Base-by-base conservation (phyloP, 768 basidiomycete genomes). In the Boletus insuetus region DNA sequence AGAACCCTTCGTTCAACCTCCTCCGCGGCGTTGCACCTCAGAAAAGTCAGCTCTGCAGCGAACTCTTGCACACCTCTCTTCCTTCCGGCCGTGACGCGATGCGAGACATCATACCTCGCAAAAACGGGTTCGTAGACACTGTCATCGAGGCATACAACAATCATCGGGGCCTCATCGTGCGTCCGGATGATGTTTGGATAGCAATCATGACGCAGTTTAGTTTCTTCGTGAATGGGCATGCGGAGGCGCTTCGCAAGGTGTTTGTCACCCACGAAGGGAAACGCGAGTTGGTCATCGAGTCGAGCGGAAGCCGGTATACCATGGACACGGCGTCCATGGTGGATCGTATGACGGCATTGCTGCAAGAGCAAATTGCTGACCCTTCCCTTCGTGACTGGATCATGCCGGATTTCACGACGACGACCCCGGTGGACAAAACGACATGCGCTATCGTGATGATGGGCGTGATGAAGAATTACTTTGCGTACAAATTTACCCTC, bases 101-200 rank as follows among this genome's bases (percentile, higher is more conserved):
- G 20, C 61, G 65, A n/a, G 69, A 71, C 51, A 67, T 73, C 47
- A 59, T 65, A 4, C 71, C 71, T 12, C 58, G 37, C 16, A 54
- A 56, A 29, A 72, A 75, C 46, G 74, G 75, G 17, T 71, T 76
- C 37, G 72, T 76, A 9, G 60, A 69, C 32, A 69, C 74, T 16
- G 64, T 72, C 46, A 53, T 76, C 31, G 64, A 69, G 26, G 71
- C 70, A 6, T 73, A 74, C 60, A 69, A 69, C 38, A 61, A 69
- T 19, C 75, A 76, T 41, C 69, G 69, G 3, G 62, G 70, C 1
- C 69, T 82, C 35, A 64, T 77, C 49, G 60, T 80, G 22, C 70
- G 80, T 9, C 80, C 79, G 7, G 80, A 82, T 49, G 80, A 82
- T 60, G 70, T 81, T 35, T 81, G 80, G 71, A 63, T 68, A 26